Evolutionary conservation across 495 filamentous ascomycete genomes (phyloP).

Genomic region (Cladorrhinum samala): DNA sequence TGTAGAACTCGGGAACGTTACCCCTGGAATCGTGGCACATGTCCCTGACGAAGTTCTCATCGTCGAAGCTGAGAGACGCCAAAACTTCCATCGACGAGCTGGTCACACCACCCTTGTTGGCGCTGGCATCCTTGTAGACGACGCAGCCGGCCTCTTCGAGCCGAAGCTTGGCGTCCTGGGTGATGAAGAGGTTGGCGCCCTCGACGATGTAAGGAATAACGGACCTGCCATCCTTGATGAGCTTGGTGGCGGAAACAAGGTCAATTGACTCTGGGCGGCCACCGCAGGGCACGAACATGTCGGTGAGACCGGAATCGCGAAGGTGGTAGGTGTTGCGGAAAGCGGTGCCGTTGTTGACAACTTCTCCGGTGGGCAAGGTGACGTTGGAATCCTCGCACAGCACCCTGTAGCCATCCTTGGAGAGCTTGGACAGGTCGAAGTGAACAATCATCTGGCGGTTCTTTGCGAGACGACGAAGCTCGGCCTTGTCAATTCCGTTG

Average conservation of each 20-base stretch:
- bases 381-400: constrained; percentile 85
- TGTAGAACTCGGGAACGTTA: constrained; percentile 81
- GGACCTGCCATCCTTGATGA: constrained; percentile 79
- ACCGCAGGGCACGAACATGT: constrained; percentile 93
- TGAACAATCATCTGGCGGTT: constrained; percentile 82
- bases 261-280: constrained; percentile 97
- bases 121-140: constrained; percentile 94
- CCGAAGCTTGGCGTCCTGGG: constrained; percentile 93
- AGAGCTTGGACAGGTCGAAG: constrained; percentile 81
- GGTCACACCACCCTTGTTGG: constrained; percentile 98
- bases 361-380: constrained; percentile 76
- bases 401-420: constrained; percentile 82
- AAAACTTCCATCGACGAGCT: constrained; percentile 97
- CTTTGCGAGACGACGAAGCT: constrained; percentile 80
- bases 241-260: constrained; percentile 71
- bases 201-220: constrained; percentile 93
- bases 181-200: constrained; percentile 97
- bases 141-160: constrained; percentile 90
- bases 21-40: constrained; percentile 85
- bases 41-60: constrained; percentile 76
- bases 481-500: constrained; percentile 75
- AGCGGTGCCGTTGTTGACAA: constrained; percentile 80
- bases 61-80: constrained; percentile 88
- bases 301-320: constrained; percentile 65
- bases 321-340: constrained; percentile 98